Base-by-base conservation (phyloP, 2,329 filamentous ascomycete genomes). In the Cercospora sp. region DNA sequence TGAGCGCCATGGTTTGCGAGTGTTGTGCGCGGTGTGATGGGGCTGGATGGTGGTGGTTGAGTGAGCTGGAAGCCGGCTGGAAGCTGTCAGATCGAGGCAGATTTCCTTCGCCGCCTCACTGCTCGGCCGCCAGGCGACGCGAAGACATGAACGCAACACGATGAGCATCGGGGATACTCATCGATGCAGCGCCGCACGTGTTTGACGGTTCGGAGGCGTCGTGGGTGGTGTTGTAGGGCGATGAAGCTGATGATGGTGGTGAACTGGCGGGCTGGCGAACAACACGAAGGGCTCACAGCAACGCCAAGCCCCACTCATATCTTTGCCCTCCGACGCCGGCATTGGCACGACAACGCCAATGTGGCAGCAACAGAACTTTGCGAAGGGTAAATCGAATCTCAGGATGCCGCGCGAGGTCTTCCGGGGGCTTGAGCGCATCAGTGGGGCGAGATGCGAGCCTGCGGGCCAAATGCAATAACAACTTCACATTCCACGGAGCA, bases 291-390 rank as follows among this genome's bases (percentile, higher is more conserved):
- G 31, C 30, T 55, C 48, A 64, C 31, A 36, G 20, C 62, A 20
- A 23, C 33, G 62, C 62, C 51, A 64, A 64, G 62, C 48, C 62
- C 26, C 45, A 20, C 45, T 23, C 62, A 26, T 48, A 42, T 57
- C n/a, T 64, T 26, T 57, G 30, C 33, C 62, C 31, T 57, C 48
- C 62, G 48, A 39, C 63, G 63, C 51, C 31, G 62, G 28, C 42
- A 63, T 36, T 28, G 45, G 23, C 42, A 63, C 61, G 28, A 63
- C 55, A 65, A 51, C 30, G 26, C 30, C 30, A 5, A 2, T 1
- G 31, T 1, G 2, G 53, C 53, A 58, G 53, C 53, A 3, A 16
- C 3, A 58, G 9, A 16, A 2, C 26, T 31, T 58, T 7, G 26
- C 1, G 53, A n/a, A 58, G 26, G 26, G 16, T 4, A 8, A 31